Evolutionary conservation across 805 yeast species (phyloP).

Genomic region (Soucietia sequanensis): DNA sequence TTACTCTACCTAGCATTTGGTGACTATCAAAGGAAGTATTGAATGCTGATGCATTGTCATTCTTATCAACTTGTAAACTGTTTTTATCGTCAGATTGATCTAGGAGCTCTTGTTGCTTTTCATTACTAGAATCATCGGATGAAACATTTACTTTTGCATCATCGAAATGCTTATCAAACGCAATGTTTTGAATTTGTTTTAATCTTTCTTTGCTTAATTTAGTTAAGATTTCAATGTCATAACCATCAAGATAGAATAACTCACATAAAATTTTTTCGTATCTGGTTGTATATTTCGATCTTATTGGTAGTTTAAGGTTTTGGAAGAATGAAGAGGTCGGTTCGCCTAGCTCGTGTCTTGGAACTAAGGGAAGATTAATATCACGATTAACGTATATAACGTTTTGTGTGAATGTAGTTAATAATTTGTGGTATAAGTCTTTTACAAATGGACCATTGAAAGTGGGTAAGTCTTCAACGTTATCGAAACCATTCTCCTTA

Average conservation of each 20-base stretch:
- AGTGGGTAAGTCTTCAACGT: slow-evolving; percentile 24
- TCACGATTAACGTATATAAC: slow-evolving; percentile 3
- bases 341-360: too few species aligned
- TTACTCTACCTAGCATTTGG: slow-evolving; percentile 10
- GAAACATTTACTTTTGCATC: too few species aligned
- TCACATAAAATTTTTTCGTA: slow-evolving; percentile 20
- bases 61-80: too few species aligned
- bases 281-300: background rate
- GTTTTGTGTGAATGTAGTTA: slow-evolving; percentile 10
- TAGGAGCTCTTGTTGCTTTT: background rate
- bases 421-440: slow-evolving; percentile 16
- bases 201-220: slow-evolving; percentile 18
- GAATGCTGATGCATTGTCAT: too few species aligned
- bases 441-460: slow-evolving; percentile 24
- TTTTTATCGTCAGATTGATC: too few species aligned
- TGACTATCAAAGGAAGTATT: too few species aligned
- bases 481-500: too few species aligned
- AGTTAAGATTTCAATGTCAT: slow-evolving; percentile 22
- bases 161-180: slow-evolving; percentile 5
- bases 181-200: slow-evolving; percentile 9
- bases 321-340: background rate
- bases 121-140: too few species aligned
- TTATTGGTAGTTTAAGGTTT: background rate
- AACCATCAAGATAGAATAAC: slow-evolving; percentile 15
- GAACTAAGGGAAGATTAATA: too few species aligned